phyloP scores from a whole-genome alignment of 441 rosid species.

The Sinapis alba region DNA sequence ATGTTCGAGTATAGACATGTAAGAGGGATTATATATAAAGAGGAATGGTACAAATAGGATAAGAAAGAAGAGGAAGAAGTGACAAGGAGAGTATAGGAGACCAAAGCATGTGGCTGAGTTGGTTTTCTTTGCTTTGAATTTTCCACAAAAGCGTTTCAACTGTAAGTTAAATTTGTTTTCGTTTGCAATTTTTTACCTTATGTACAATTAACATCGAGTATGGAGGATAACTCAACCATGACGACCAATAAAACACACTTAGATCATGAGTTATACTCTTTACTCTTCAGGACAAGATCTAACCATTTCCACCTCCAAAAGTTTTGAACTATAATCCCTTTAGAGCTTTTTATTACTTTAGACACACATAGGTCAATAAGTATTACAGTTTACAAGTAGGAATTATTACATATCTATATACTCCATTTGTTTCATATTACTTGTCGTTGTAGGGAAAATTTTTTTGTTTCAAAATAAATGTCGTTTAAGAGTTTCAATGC shows the following conservation, averaged over 20 bases:
- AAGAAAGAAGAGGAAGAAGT: conserved; percentile 26
- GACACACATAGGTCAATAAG: not conserved
- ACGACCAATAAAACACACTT: not conserved
- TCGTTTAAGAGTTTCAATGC: too few species aligned
- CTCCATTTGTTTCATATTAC: too few species aligned
- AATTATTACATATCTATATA: too few species aligned
- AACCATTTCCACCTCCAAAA: not conserved
- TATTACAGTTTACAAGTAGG: not conserved
- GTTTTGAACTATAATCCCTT: not conserved
- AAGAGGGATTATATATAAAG: conserved; percentile 26
- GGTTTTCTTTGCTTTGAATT: conserved; percentile 25
- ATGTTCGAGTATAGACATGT: conserved; percentile 16
- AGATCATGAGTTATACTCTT: not conserved
- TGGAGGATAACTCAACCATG: conserved; percentile 4
- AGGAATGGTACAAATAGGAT: conserved; percentile 28
- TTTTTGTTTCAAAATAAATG: too few species aligned
- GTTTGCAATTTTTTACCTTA: not conserved
- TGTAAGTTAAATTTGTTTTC: conserved; percentile 1
- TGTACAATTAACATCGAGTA: not conserved
- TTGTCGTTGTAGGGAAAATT: too few species aligned
- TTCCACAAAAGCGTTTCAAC: conserved; percentile 34
- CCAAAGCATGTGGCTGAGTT: conserved; percentile 54
- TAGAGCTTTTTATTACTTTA: not conserved
- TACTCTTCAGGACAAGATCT: not conserved
- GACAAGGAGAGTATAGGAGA: conserved; percentile 38